Percentiles rank a stretch among this genome's conserved stretches.
Evolutionary conservation across 768 basidiomycete species (phyloP).

Genomic region (Exsudoporus frostii): DNA sequence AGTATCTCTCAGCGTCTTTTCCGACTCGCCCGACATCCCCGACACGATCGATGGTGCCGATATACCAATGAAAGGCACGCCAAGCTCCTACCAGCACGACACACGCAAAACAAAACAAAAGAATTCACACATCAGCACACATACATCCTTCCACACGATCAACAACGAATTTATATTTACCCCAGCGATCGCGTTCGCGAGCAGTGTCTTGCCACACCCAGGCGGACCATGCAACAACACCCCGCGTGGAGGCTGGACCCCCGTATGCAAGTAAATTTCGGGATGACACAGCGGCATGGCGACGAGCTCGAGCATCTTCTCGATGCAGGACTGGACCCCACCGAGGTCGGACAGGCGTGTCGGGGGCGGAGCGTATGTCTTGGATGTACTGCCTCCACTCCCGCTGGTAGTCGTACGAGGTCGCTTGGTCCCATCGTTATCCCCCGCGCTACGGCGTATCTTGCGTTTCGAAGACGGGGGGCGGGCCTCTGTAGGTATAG

Average conservation of each 20-base stretch:
- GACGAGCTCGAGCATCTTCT: constrained; percentile 94
- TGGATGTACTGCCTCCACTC: constrained; percentile 20
- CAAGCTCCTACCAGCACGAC: constrained; percentile 66
- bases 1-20: constrained; percentile 92
- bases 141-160: background rate
- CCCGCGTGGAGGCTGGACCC: constrained; percentile 88
- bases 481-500: constrained; percentile 5
- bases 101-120: too few relatives aligned
- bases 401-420: constrained; percentile 37
- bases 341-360: constrained; percentile 83
- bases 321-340: constrained; percentile 80
- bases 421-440: constrained; percentile 56
- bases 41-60: constrained; percentile 96
- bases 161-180: constrained; percentile 42
- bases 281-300: constrained; percentile 94
- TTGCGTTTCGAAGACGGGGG: constrained; percentile 56
- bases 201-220: constrained; percentile 93
- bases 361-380: constrained; percentile 61
- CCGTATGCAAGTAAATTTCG: constrained; percentile 91
- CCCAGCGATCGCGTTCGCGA: constrained; percentile 94
- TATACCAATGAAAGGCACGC: constrained; percentile 88
- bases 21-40: constrained; percentile 98
- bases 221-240: constrained; percentile 94
- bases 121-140: background rate
- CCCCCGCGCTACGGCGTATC: constrained; percentile 44